A percentile compares a stretch with the other conserved stretches of the same genome.
These are phyloP conservation scores for Lasiosphaeriaceae sp. DNA, from an alignment of 495 filamentous ascomycete species.

Conservation along the genomic window DNA sequence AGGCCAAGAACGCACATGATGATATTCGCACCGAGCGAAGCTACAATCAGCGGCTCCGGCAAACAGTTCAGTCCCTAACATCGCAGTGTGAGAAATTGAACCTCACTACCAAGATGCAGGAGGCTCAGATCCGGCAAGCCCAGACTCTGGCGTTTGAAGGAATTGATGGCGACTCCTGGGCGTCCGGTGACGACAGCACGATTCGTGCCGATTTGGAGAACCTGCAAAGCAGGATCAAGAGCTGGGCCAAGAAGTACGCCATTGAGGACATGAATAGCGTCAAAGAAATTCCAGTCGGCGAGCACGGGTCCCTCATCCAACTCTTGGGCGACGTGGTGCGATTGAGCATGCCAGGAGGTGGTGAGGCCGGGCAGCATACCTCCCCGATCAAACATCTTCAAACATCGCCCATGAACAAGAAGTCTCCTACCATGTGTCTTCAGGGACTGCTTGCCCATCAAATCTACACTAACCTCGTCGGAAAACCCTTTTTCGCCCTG, in stretches of 20 bases:
- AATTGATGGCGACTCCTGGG: constrained; percentile 1
- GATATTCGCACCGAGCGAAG: neutral
- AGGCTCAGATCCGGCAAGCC: constrained; percentile 3
- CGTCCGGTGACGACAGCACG: neutral
- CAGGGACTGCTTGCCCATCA: neutral
- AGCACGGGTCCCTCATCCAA: neutral
- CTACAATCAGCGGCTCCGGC: neutral
- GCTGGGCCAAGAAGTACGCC: constrained; percentile 3
- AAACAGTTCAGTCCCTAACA: neutral
- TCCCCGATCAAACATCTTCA: neutral
- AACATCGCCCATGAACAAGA: neutral
- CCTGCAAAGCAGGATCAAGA: neutral
- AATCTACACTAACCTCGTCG: constrained; percentile 1
- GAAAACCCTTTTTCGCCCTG: constrained; percentile 2
- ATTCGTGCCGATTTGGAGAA: constrained; percentile 4
- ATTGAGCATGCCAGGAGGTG: neutral
- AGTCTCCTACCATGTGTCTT: constrained; percentile 1
- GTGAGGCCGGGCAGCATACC: too few species aligned
- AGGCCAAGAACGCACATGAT: neutral
- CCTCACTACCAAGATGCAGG: neutral
- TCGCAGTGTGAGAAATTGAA: neutral
- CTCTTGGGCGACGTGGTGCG: neutral
- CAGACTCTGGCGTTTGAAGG: constrained; percentile 4
- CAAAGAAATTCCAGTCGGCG: neutral
- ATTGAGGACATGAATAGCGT: neutral